Conservation (phyloP, 768 basidiomycete genomes). For the Termitomyces heimii region DNA sequence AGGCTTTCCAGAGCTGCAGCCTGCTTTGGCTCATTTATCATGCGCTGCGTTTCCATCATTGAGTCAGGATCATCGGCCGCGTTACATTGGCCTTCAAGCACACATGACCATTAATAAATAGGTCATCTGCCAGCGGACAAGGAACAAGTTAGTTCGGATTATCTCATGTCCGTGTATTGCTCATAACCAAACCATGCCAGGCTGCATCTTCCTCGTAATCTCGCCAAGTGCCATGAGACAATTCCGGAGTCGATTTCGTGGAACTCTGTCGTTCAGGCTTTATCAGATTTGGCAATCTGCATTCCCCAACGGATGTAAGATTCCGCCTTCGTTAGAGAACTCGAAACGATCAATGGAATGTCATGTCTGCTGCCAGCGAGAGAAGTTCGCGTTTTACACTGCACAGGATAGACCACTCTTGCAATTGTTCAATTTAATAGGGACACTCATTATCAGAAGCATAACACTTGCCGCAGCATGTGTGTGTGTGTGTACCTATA, state of each 20-base stretch:
- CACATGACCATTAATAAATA: background rate
- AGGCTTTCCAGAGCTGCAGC: background rate
- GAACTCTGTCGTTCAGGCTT: background rate
- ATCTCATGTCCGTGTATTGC: background rate
- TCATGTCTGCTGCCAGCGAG: background rate
- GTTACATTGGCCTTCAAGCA: background rate
- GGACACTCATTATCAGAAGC: too few species aligned
- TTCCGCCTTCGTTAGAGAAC: too few species aligned
- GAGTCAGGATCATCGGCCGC: background rate
- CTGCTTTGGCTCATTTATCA: background rate
- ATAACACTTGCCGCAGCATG: background rate
- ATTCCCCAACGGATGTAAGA: background rate
- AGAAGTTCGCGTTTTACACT: background rate
- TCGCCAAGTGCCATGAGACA: background rate
- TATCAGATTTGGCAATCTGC: background rate
- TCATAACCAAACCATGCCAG: background rate
- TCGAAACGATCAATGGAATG: background rate
- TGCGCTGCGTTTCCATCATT: background rate
- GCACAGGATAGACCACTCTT: background rate
- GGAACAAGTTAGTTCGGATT: background rate
- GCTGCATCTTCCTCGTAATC: background rate
- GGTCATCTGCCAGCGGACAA: background rate
- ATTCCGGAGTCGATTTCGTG: background rate
- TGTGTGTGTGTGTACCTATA: background rate
- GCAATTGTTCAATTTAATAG: background rate